phyloP scores from a whole-genome alignment of 2,329 filamentous ascomycete species.

The Aspergillus ustus region DNA sequence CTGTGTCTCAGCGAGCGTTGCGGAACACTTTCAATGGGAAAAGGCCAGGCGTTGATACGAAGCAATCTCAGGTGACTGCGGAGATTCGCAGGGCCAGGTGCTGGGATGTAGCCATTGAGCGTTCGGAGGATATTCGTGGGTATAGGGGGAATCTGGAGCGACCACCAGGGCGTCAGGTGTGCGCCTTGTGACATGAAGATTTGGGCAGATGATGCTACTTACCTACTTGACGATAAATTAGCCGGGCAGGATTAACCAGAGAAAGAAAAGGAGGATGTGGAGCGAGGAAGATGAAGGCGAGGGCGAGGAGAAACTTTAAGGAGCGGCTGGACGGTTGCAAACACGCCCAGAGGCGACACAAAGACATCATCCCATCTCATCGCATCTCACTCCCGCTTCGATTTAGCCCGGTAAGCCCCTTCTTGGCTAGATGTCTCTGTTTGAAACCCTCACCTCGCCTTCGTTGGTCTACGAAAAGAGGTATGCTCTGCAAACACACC shows the following conservation, averaged over 20 bases:
- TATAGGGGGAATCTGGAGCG: too few species aligned
- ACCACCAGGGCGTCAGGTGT: too few species aligned
- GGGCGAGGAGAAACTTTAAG: too few species aligned
- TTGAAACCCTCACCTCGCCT: too few species aligned
- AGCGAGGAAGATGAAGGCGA: neutral
- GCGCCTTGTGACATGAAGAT: too few species aligned
- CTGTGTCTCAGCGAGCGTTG: constrained; percentile 35
- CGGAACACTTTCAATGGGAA: constrained; percentile 49
- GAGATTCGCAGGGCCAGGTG: constrained; percentile 22
- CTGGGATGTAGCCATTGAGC: constrained; percentile 1
- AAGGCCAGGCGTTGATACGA: constrained; percentile 50
- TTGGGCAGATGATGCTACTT: too few species aligned
- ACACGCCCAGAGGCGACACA: neutral
- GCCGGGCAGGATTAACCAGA: neutral
- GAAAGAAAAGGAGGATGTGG: neutral
- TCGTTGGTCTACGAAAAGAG: too few species aligned
- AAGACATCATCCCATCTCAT: neutral
- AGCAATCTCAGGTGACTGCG: constrained; percentile 32
- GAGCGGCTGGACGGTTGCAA: too few species aligned
- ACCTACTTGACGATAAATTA: too few species aligned
- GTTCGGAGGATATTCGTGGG: neutral
- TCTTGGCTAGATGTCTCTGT: too few species aligned
- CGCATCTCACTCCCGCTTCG: neutral
- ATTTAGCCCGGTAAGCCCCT: neutral
- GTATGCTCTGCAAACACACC: too few species aligned